A percentile compares a stretch with the other conserved stretches of the same genome.
Conservation (phyloP, 495 filamentous ascomycete species). For the Terfezia claveryi region DNA sequence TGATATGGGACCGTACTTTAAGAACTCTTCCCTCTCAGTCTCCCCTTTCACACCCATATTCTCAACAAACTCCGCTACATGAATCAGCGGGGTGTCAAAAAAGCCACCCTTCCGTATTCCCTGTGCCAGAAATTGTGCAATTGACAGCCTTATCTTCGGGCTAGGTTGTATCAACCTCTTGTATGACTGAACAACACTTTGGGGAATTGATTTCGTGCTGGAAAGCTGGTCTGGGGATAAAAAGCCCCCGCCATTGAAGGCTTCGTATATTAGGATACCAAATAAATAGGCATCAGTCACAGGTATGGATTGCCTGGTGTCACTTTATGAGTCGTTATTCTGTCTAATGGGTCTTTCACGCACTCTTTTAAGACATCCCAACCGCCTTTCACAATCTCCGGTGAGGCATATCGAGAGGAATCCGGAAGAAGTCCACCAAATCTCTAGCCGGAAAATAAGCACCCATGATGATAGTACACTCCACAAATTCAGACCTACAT, state of each 20-base stretch:
- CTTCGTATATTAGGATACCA: constrained; percentile 65
- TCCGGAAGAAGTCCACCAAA: constrained; percentile 76
- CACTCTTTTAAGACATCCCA: constrained; percentile 62
- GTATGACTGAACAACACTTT: constrained; percentile 70
- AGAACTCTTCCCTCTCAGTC: constrained; percentile 60
- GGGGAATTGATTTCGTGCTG: constrained; percentile 68
- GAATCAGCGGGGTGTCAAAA: constrained; percentile 80
- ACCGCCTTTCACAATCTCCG: constrained; percentile 63
- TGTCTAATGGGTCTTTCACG: not conserved
- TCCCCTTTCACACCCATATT: constrained; percentile 74
- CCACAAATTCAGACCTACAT: constrained; percentile 31
- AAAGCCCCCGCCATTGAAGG: constrained; percentile 63
- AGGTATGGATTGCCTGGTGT: constrained; percentile 39
- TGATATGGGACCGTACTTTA: constrained; percentile 34
- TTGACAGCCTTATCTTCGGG: constrained; percentile 64
- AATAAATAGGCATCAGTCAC: constrained; percentile 75
- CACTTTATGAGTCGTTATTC: too few species aligned
- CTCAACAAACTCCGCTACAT: constrained; percentile 75
- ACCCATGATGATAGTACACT: not conserved
- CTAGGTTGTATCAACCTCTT: constrained; percentile 71
- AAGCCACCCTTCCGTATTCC: constrained; percentile 63
- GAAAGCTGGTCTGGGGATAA: constrained; percentile 49
- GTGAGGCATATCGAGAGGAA: constrained; percentile 55
- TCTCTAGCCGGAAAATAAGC: constrained; percentile 28
- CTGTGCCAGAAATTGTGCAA: constrained; percentile 74